Percentiles rank a stretch among this genome's conserved stretches.
Conservation (phyloP, 1,139 yeast species). For the Ashbya aceris region DNA sequence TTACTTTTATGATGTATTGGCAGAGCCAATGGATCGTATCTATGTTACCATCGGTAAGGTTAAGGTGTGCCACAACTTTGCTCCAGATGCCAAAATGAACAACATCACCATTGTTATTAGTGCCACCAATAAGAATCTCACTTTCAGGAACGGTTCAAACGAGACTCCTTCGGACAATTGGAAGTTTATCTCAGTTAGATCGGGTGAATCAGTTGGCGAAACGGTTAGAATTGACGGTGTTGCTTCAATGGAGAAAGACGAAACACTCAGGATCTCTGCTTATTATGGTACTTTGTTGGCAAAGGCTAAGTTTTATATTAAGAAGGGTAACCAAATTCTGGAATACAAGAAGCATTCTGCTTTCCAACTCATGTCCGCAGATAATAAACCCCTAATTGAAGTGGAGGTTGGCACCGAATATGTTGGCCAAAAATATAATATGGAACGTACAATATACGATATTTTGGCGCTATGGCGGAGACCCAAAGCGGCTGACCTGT, state of each 20-base stretch:
- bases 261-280: constrained; percentile 48
- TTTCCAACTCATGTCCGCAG: constrained; percentile 26
- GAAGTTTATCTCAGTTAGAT: constrained; percentile 71
- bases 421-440: constrained; percentile 60
- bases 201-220: constrained; percentile 70
- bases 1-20: constrained; percentile 53
- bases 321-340: constrained; percentile 31
- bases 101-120: constrained; percentile 42
- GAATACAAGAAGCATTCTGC: constrained; percentile 29
- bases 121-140: constrained; percentile 35
- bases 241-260: constrained; percentile 38
- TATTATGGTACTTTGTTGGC: constrained; percentile 56
- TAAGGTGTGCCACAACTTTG: constrained; percentile 20
- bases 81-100: constrained; percentile 20
- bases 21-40: constrained; percentile 50
- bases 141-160: constrained; percentile 62
- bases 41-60: constrained; percentile 51
- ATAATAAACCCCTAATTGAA: constrained; percentile 30
- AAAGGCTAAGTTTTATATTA: constrained; percentile 34
- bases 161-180: constrained; percentile 46
- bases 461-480: constrained; percentile 43
- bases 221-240: constrained; percentile 52
- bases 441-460: constrained; percentile 49
- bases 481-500: constrained; percentile 6
- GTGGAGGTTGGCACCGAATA: constrained; percentile 56